Evolutionary conservation across 2,329 filamentous ascomycete genomes (phyloP).

Genomic region (Fusarium clavum): DNA sequence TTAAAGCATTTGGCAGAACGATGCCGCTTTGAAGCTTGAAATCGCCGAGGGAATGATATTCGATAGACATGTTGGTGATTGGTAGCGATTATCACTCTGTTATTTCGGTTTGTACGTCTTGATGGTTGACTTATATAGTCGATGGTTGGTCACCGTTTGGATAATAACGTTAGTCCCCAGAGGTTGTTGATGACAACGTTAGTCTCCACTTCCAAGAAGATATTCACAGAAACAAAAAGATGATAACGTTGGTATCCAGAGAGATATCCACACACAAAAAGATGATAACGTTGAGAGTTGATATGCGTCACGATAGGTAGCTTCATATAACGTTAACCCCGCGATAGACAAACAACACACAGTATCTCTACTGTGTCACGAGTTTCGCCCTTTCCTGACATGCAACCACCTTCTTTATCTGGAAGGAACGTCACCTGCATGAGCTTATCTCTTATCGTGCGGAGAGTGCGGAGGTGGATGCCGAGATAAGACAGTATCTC

Average conservation of each 20-base stretch:
- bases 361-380: neutral
- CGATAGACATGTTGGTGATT: conserved; percentile 25
- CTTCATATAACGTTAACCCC: conserved; percentile 12
- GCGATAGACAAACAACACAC: neutral
- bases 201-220: neutral
- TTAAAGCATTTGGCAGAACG: conserved; percentile 71
- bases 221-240: neutral
- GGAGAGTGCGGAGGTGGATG: conserved; percentile 20
- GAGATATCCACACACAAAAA: neutral
- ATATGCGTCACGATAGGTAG: no score
- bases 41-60: conserved; percentile 68
- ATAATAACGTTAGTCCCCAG: neutral
- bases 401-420: conserved; percentile 30
- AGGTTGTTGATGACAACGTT: neutral
- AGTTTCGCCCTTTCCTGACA: conserved; percentile 35
- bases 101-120: neutral
- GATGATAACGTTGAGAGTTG: neutral
- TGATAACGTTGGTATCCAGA: neutral
- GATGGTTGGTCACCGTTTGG: neutral
- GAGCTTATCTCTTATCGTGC: conserved; percentile 34
- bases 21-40: conserved; percentile 74
- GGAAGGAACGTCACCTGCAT: conserved; percentile 22
- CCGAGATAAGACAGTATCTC: conserved; percentile 9
- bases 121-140: neutral
- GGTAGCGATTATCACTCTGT: no score